Conservation (phyloP, 2,329 filamentous ascomycete species). For the Capronia epimyces region DNA sequence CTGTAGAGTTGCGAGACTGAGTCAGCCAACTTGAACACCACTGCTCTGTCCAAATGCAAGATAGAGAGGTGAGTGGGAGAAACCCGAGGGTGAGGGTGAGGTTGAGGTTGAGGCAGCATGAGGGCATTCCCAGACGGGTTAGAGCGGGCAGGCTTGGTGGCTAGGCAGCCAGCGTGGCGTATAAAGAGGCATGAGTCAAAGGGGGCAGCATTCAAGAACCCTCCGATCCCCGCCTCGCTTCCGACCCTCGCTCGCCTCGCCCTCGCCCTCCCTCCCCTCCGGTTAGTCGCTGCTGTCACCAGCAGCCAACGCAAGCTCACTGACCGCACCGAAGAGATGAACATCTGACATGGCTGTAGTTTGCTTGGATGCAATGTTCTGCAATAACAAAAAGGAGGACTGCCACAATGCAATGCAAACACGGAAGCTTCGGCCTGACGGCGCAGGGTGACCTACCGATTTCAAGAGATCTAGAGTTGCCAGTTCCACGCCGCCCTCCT, state of each 20-base stretch:
- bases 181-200: slow-evolving; percentile 30
- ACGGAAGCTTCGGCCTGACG: neutral
- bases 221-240: slow-evolving; percentile 22
- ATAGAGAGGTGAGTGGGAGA: neutral
- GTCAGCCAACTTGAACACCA: neutral
- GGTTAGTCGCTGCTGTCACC: neutral
- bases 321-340: neutral
- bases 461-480: slow-evolving; percentile 79
- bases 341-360: neutral
- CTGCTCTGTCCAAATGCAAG: no score
- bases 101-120: neutral
- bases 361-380: neutral
- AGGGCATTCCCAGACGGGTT: slow-evolving; percentile 14
- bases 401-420: neutral
- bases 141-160: slow-evolving; percentile 8
- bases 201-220: slow-evolving; percentile 25
- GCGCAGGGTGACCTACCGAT: slow-evolving; percentile 58
- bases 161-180: slow-evolving; percentile 26
- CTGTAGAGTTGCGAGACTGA: slow-evolving; percentile 43
- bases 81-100: neutral
- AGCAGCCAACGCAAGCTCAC: neutral
- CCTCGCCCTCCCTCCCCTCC: slow-evolving; percentile 9
- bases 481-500: slow-evolving; percentile 89
- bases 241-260: slow-evolving; percentile 12
- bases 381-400: neutral